A percentile compares a stretch with the other conserved stretches of the same genome.
phyloP scores from a whole-genome alignment of 371 early-diverging fungal species.

The Haplosporangium sp. region DNA sequence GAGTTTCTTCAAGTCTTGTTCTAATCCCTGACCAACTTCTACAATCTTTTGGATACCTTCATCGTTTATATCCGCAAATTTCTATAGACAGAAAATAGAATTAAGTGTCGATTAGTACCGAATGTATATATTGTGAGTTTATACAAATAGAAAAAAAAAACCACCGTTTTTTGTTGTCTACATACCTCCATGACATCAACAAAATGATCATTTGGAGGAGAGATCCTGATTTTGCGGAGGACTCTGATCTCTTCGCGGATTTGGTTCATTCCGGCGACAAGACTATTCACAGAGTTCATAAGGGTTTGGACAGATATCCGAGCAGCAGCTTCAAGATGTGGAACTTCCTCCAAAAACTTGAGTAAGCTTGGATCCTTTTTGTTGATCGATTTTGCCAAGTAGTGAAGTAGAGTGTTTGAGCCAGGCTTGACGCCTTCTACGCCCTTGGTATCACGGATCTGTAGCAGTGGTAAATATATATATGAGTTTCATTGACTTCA shows the following conservation, averaged over 20 bases:
- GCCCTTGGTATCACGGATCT: conserved; percentile 80
- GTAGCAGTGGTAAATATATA: neutral
- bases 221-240: conserved; percentile 51
- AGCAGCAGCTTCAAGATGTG: conserved; percentile 76
- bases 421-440: conserved; percentile 66
- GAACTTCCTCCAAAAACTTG: conserved; percentile 75
- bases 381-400: conserved; percentile 74
- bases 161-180: neutral
- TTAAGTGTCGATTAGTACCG: neutral
- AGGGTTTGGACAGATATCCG: conserved; percentile 75
- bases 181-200: conserved; percentile 72
- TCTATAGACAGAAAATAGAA: conserved; percentile 13
- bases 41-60: conserved; percentile 57
- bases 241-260: conserved; percentile 68
- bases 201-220: conserved; percentile 73
- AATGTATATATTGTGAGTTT: neutral
- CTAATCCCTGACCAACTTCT: conserved; percentile 68
- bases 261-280: conserved; percentile 65
- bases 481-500: neutral
- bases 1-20: conserved; percentile 74
- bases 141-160: neutral
- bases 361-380: conserved; percentile 69
- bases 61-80: conserved; percentile 43
- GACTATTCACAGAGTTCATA: conserved; percentile 68
- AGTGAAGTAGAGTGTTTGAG: conserved; percentile 81